phyloP scores from a whole-genome alignment of 1,284 basidiomycete genomes.

The Stereum hirsutum region DNA sequence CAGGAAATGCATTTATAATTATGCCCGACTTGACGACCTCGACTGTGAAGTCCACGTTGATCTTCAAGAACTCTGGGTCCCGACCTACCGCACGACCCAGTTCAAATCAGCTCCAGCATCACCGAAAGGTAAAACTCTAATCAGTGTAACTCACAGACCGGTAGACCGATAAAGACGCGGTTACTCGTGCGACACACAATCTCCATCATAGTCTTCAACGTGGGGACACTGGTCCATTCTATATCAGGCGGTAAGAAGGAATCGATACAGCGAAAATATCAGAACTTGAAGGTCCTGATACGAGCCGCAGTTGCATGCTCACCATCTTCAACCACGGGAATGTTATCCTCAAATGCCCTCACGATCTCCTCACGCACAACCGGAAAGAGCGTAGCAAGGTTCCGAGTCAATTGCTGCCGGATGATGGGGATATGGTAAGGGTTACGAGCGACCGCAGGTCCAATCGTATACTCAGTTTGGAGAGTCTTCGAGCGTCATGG shows the following conservation, averaged over 20 bases:
- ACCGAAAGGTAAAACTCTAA: neutral
- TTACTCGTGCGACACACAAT: constrained; percentile 30
- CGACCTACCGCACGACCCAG: too few relatives aligned
- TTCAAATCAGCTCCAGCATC: too few relatives aligned
- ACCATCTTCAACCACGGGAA: constrained; percentile 10
- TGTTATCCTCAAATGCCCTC: constrained; percentile 20
- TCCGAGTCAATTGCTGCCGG: constrained; percentile 23
- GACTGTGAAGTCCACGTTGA: constrained; percentile 24
- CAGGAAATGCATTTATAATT: constrained; percentile 26
- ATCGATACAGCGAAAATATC: neutral
- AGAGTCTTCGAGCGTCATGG: too few relatives aligned
- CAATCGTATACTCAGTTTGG: constrained; percentile 7
- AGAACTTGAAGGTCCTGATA: too few relatives aligned
- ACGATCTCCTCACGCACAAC: constrained; percentile 26
- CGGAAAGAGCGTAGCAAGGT: constrained; percentile 19
- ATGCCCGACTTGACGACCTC: constrained; percentile 18
- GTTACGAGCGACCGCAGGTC: constrained; percentile 9
- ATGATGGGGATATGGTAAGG: constrained; percentile 24
- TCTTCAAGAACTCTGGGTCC: constrained; percentile 25
- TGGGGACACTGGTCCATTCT: constrained; percentile 31
- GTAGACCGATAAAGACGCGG: constrained; percentile 30
- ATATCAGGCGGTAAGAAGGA: neutral
- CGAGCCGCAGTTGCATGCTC: too few relatives aligned
- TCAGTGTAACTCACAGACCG: constrained; percentile 22
- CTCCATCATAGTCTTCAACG: constrained; percentile 23